Percentiles rank a stretch among this genome's conserved stretches.
Evolutionary conservation across 345 rosid species (phyloP).

Genomic region (Chamaenerion angustifolium): DNA sequence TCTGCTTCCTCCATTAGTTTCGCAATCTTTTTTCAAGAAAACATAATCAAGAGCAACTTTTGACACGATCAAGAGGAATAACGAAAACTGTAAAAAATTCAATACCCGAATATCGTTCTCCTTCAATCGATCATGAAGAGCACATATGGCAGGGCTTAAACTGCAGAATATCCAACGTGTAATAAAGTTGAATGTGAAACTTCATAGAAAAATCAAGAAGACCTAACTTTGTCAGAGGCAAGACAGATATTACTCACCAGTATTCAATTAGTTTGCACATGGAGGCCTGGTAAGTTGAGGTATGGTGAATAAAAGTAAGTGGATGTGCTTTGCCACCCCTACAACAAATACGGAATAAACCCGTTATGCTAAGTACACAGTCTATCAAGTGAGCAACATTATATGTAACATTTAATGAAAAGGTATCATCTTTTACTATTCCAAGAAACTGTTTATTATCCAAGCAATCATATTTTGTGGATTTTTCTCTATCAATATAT

Average conservation of each 20-base stretch:
- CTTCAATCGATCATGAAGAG: conserved; percentile 71
- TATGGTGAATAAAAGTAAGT: conserved; percentile 77
- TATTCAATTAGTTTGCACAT: conserved; percentile 91
- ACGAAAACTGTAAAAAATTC: background rate
- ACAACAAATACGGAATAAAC: conserved; percentile 6
- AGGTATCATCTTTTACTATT: background rate
- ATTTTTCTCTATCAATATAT: too few relatives aligned
- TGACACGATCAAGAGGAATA: background rate
- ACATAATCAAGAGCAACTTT: background rate
- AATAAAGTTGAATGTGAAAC: conserved; percentile 5
- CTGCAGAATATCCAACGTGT: conserved; percentile 24
- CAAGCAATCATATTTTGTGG: too few relatives aligned
- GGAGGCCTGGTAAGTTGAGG: conserved; percentile 92
- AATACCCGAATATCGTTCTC: conserved; percentile 90
- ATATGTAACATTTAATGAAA: too few relatives aligned
- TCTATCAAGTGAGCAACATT: too few relatives aligned
- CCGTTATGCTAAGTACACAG: background rate
- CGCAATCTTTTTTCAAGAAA: conserved; percentile 30
- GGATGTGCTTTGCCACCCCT: conserved; percentile 86
- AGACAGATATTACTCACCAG: conserved; percentile 41
- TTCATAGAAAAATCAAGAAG: background rate
- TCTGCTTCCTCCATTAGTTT: conserved; percentile 52
- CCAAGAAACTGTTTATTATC: background rate
- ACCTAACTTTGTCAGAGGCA: background rate
- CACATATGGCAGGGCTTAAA: conserved; percentile 81